Evolutionary conservation across 176 grass and related monocot genomes (phyloP), one percentile per base, ranked within the genome.

Genomic region (Pontederia paniculata): DNA sequence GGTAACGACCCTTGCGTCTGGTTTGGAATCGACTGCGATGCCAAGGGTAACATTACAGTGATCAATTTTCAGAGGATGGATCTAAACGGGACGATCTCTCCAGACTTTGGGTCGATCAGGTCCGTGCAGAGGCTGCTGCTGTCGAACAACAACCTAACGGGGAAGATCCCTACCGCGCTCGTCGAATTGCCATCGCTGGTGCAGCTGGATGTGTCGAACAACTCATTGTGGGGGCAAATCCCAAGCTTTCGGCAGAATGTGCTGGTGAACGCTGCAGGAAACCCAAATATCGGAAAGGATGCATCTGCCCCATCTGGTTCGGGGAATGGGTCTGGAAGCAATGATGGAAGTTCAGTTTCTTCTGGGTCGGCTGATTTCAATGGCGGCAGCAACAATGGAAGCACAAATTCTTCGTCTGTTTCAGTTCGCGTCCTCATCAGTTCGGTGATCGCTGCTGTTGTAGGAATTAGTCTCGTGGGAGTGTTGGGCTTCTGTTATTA

Each of bases 151-250:
- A 68, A 80, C 42, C 63, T 85, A 10, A 72, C 31, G 0, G 57
- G 52, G 0, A 48, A 44, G 0, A 58, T 81, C 14, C 73, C 69
- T 4, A 13, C 10, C 1, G 52, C 43, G 2, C 63, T 86, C 18
- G n/a, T 48, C 0, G 21, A 17, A 7, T 60, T 80, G 15, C 10
- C 64, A 5, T 68, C 53, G 49, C 54, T 80, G 1, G 52, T 17
- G 48, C 45, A 63, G 15, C 57, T 85, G n/a, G 82, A 80, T 49
- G 63, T 85, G 62, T 55, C 68, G 6, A 58, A 80, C 64, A 85
- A 80, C 52, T 46, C 45, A 12, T 23, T 85, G 5, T 63, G 42
- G 21, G 82, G 82, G 16, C 22, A 71, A 20, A 46, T 85, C 48
- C 77, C 73, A 0, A 31, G 0, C 10, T 85, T 85, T 48, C 10